These are phyloP conservation scores for Colletotrichum camelliae DNA, from an alignment of 2,329 filamentous ascomycete genomes.

Conservation along the genomic window DNA sequence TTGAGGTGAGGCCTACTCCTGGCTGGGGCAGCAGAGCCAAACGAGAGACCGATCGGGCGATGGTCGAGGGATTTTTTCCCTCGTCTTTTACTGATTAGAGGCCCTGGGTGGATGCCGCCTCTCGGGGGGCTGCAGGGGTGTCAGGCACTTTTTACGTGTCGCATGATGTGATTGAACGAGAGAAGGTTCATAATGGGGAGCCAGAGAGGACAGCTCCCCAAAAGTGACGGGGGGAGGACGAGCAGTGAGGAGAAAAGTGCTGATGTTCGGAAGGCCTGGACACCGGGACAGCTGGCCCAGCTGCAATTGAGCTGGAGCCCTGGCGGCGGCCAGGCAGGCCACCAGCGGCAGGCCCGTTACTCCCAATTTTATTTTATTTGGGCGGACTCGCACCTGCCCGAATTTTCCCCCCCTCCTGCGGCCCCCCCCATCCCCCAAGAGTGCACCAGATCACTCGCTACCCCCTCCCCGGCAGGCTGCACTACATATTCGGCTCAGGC, in stretches of 20 bases:
- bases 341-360: neutral
- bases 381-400: constrained; percentile 34
- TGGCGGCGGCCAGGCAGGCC: neutral
- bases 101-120: constrained; percentile 16
- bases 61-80: neutral
- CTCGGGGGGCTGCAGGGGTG: constrained; percentile 17
- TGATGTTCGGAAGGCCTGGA: neutral
- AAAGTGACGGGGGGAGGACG: neutral
- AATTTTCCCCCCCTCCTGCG: constrained; percentile 21
- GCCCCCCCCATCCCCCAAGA: neutral
- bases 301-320: neutral
- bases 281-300: neutral
- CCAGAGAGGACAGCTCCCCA: neutral
- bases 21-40: neutral
- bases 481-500: constrained; percentile 22
- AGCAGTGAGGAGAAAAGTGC: neutral
- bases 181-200: neutral
- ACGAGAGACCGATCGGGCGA: constrained; percentile 10
- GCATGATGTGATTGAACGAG: constrained; percentile 20
- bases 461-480: constrained; percentile 14
- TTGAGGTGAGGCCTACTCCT: neutral
- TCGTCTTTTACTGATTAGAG: constrained; percentile 14
- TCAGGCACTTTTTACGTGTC: constrained; percentile 6
- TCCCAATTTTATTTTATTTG: neutral
- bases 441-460: constrained; percentile 18